These are phyloP conservation scores for Alnus rubra DNA, from an alignment of 306 rosid genomes.

Conservation along the genomic window DNA sequence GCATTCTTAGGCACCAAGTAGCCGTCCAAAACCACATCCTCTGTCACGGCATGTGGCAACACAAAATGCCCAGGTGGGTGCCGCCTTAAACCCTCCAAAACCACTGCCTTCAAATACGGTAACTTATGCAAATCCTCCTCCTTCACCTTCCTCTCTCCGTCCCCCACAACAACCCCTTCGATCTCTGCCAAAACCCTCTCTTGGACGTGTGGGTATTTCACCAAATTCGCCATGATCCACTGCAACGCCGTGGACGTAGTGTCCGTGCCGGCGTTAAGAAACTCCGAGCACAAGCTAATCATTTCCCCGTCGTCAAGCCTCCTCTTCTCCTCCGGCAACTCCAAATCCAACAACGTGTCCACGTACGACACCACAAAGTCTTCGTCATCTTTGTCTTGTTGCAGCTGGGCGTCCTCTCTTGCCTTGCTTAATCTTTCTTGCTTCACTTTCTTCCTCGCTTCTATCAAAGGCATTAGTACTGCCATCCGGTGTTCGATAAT, in stretches of 20 bases:
- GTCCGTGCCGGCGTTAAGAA: slow-evolving; percentile 7
- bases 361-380: neutral
- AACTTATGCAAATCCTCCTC: slow-evolving; percentile 41
- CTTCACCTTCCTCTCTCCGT: slow-evolving; percentile 23
- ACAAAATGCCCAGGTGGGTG: slow-evolving; percentile 46
- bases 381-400: no score
- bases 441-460: no score
- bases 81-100: slow-evolving; percentile 43
- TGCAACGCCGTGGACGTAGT: neutral
- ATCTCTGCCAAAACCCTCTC: slow-evolving; percentile 1
- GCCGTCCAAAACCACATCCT: slow-evolving; percentile 39
- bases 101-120: slow-evolving; percentile 40
- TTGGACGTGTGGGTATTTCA: neutral
- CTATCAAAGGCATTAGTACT: no score
- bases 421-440: no score
- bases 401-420: no score
- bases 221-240: slow-evolving; percentile 2
- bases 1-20: slow-evolving; percentile 41
- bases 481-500: no score
- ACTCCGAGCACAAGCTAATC: neutral
- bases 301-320: neutral
- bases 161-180: neutral
- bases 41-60: slow-evolving; percentile 41
- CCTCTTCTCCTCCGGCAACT: slow-evolving; percentile 3
- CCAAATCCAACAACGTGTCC: slow-evolving; percentile 7